These are phyloP conservation scores for Syzygium jambos DNA, from an alignment of 345 rosid genomes.

Conservation along the genomic window DNA sequence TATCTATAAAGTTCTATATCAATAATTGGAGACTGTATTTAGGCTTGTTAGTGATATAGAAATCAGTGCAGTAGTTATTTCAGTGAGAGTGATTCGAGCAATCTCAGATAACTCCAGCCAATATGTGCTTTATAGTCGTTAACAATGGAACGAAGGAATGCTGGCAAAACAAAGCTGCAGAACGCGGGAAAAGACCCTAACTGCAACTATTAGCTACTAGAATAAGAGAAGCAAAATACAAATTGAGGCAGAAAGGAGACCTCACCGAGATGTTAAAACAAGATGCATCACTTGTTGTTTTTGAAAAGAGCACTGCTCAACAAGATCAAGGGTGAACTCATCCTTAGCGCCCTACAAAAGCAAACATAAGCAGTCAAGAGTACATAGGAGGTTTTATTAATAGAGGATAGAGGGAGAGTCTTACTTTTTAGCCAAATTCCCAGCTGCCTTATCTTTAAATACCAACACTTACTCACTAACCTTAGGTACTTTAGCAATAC, in stretches of 20 bases:
- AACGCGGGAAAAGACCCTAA: not conserved
- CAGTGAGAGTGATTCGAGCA: not conserved
- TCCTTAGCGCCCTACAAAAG: conserved; percentile 63
- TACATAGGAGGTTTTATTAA: not conserved
- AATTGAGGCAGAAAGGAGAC: not conserved
- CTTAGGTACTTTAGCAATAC: not conserved
- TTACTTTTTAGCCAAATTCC: not conserved
- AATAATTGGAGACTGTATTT: not conserved
- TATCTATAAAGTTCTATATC: not conserved
- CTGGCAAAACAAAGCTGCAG: not conserved
- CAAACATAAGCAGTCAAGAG: not conserved
- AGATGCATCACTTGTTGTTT: conserved; percentile 94
- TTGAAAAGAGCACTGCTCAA: conserved; percentile 97
- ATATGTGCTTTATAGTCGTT: not conserved
- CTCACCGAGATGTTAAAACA: conserved; percentile 80
- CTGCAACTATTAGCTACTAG: not conserved
- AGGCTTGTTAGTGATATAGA: not conserved
- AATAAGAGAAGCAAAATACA: not conserved
- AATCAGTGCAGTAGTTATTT: not conserved
- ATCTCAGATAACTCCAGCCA: not conserved
- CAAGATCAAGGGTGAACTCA: conserved; percentile 98
- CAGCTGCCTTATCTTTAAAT: not conserved
- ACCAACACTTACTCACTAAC: not conserved
- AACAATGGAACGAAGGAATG: not conserved
- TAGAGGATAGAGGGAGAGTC: not conserved